Evolutionary conservation across 495 filamentous ascomycete genomes (phyloP), one percentile per base, ranked within the genome.

Genomic region (Cercophora scortea): DNA sequence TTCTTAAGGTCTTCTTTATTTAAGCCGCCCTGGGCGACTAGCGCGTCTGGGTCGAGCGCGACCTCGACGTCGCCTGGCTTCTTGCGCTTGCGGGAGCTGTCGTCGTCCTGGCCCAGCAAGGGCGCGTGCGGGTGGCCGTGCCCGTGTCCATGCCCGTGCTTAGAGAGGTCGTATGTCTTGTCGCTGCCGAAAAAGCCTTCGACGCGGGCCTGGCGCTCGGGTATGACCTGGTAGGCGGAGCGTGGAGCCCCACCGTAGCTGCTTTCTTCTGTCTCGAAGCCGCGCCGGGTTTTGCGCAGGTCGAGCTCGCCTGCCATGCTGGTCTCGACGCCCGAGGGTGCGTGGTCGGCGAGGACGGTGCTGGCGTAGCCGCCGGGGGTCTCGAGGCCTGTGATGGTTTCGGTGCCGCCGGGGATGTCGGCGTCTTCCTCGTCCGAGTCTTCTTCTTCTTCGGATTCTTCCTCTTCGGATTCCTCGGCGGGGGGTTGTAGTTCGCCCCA

Each of bases 121-220:
- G 78, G 79, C 6, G 52, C n/a, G 41, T 2, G 17, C 8, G 51
- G 12, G 16, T 8, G 34, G 7, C 34, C 34, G 11, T 36, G 34
- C 34, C 71, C 66, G 40, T 59, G 71, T 2, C 33, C 58, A 52
- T 15, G 58, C 55, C 25, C 48, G 38, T 65, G 56, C 55, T 68
- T 70, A 45, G 73, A 67, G 44, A 98, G 79, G 70, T 97, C 90
- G 68, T 98, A 98, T 12, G 84, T 85, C 59, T 87, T 84, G 58
- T 98, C 93, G 52, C 90, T 88, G 39, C 93, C 93, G 63, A 98
- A 97, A 77, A 97, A 97, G 41, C 93, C 93, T 55, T 92, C 86
- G 13, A 88, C 81, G 45, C 84, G 80, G 16, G 88, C 81, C 62
- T 87, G 81, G 53, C 86, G 85, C 72, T 98, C 93, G 3, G 90